Percentiles rank a stretch among this genome's conserved stretches.
Evolutionary conservation across 2,329 filamentous ascomycete species (phyloP).

Genomic region (Alternaria rosae): DNA sequence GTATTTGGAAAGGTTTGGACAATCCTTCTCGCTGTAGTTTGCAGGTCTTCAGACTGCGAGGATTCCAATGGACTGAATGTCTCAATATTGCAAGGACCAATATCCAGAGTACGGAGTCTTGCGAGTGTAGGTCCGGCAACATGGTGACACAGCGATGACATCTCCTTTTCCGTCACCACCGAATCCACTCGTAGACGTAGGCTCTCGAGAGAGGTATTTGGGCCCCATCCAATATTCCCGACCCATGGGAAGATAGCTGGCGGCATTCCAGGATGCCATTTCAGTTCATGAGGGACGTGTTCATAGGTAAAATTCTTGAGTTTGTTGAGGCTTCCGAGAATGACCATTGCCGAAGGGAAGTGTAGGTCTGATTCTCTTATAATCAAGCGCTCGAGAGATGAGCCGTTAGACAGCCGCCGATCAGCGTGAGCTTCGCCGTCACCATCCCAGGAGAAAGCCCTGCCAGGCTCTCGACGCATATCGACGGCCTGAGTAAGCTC

Average conservation of each 20-base stretch:
- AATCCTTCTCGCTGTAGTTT: background rate
- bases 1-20: background rate
- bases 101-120: slow-evolving; percentile 3
- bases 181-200: slow-evolving; percentile 2
- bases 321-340: slow-evolving; percentile 1
- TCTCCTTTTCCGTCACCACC: background rate
- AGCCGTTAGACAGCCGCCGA: background rate
- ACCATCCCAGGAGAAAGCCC: background rate
- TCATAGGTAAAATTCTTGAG: slow-evolving; percentile 14
- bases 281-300: background rate
- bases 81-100: slow-evolving; percentile 3
- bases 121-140: background rate
- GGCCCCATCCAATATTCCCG: background rate
- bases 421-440: background rate
- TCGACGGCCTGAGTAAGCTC: slow-evolving; percentile 1
- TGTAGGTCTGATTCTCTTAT: slow-evolving; percentile 5
- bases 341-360: background rate
- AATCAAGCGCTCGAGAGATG: slow-evolving; percentile 5
- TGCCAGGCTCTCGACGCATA: slow-evolving; percentile 8
- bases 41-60: background rate
- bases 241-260: background rate
- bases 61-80: background rate
- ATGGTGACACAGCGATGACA: background rate
- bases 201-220: background rate
- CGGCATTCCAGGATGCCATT: background rate